A percentile compares a stretch with the other conserved stretches of the same genome.
Conservation (phyloP, 2,329 filamentous ascomycete species). For the Sporothrix curviconia region DNA sequence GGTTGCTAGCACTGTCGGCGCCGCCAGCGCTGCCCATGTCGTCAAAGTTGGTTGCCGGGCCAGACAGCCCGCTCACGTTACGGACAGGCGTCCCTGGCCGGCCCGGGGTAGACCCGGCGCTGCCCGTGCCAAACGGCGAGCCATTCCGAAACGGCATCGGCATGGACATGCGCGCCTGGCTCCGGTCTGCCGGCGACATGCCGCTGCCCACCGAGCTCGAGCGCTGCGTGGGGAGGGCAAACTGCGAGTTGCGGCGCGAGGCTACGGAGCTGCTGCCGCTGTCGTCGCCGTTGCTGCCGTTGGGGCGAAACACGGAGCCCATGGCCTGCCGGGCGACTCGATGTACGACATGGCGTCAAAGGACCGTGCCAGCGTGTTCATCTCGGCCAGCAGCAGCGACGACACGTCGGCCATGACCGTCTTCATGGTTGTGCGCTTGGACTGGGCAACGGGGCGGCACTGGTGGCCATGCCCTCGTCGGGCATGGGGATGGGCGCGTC, state of each 20-base stretch:
- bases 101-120: constrained; percentile 39
- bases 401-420: constrained; percentile 75
- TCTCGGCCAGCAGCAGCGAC: constrained; percentile 64
- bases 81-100: constrained; percentile 47
- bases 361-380: constrained; percentile 66
- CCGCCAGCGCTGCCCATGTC: constrained; percentile 34
- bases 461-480: constrained; percentile 62
- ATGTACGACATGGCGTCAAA: constrained; percentile 68
- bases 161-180: constrained; percentile 72
- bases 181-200: constrained; percentile 44
- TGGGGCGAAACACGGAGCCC: constrained; percentile 20
- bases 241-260: constrained; percentile 50
- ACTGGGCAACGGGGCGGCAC: constrained; percentile 63
- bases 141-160: constrained; percentile 49
- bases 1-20: constrained; percentile 27
- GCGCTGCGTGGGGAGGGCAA: constrained; percentile 39
- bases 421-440: constrained; percentile 72
- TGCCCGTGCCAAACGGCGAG: constrained; percentile 37
- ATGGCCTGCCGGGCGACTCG: constrained; percentile 63
- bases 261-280: constrained; percentile 11
- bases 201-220: constrained; percentile 46
- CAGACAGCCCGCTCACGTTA: constrained; percentile 36
- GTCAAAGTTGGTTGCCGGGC: constrained; percentile 44
- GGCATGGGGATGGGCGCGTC: constrained; percentile 49
- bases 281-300: constrained; percentile 34